Base-by-base conservation (phyloP, 495 filamentous ascomycete genomes). In the Hyaloscypha variabilis region DNA sequence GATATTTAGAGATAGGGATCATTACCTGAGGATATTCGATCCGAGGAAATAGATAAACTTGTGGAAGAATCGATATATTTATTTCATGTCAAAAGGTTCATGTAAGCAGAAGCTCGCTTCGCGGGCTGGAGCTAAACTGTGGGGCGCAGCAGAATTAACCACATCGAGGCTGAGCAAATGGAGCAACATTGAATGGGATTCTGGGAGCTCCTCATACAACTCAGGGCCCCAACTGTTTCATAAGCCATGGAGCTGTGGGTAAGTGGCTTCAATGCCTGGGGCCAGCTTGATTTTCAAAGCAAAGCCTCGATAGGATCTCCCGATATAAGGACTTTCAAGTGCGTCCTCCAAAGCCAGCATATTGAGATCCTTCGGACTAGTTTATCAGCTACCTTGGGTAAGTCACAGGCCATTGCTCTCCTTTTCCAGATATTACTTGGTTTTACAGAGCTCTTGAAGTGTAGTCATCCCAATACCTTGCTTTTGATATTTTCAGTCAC, bases 191-290 rank as follows among this genome's bases (percentile, higher is more conserved):
- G 19, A 46, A 46, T 46, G 39, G 13, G 6, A 54, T 5, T n/a
- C 50, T 54, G 6, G 21, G 3, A 54, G 11, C 11, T 1, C 14
- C 23, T n/a, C 56, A 11, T 30, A 39, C 42, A 62, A 46, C 51
- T n/a, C 19, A 42, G 30, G 19, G 6, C 26, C 24, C 11, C 39
- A 46, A 46, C 39, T 1, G 39, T 46, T 36, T 28, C 51, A n/a
- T 17, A 30, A 19, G 23, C 51, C 36, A 82, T 81, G 81, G 75
- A 81, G 64, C 67, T 86, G 14, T 81, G 78, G 58, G 82, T 77
- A 58, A 62, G 78, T n/a, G 83, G 83, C 50, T 78, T 79, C 72
- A 86, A 86, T 67, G 78, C 80, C 51, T 84, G 78, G 78, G 69
- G 70, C 49, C 81, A 84, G 66, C 73, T 84, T 54, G 60, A 71